Percentiles rank a stretch among this genome's conserved stretches.
Evolutionary conservation across 495 filamentous ascomycete genomes (phyloP).

Genomic region (Neurospora sp.): DNA sequence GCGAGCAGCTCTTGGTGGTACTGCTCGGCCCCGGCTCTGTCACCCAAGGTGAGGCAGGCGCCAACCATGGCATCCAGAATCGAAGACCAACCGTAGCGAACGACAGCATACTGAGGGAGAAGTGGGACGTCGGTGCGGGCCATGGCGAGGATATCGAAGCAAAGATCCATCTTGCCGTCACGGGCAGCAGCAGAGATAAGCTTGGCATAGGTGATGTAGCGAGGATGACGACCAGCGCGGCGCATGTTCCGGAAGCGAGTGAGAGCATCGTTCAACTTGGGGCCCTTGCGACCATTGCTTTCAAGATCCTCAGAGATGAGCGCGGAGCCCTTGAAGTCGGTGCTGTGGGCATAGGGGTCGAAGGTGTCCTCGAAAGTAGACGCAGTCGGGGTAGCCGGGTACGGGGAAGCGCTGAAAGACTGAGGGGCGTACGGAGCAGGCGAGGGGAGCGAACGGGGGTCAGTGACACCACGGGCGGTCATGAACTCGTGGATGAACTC

Average conservation of each 20-base stretch:
- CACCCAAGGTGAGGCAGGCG: conserved; percentile 76
- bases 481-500: conserved; percentile 76
- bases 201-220: conserved; percentile 93
- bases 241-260: conserved; percentile 84
- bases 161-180: conserved; percentile 64
- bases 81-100: conserved; percentile 87
- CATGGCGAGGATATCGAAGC: conserved; percentile 78
- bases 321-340: conserved; percentile 84
- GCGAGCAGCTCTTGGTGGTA: conserved; percentile 85
- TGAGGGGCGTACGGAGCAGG: conserved; percentile 17
- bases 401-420: conserved; percentile 25
- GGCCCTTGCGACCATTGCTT: conserved; percentile 54
- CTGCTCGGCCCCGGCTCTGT: conserved; percentile 64
- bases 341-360: conserved; percentile 81
- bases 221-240: conserved; percentile 78
- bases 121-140: conserved; percentile 80
- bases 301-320: conserved; percentile 84
- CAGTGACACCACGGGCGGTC: conserved; percentile 39
- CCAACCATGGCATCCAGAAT: conserved; percentile 96
- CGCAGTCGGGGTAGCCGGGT: conserved; percentile 27
- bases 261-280: conserved; percentile 71
- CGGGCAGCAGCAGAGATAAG: conserved; percentile 85
- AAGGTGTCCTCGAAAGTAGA: conserved; percentile 59
- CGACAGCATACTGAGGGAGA: conserved; percentile 66
- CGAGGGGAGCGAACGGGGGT: conserved; percentile 33